Base-by-base conservation (phyloP, 2,329 filamentous ascomycete species). In the Hypoxylon sp. region DNA sequence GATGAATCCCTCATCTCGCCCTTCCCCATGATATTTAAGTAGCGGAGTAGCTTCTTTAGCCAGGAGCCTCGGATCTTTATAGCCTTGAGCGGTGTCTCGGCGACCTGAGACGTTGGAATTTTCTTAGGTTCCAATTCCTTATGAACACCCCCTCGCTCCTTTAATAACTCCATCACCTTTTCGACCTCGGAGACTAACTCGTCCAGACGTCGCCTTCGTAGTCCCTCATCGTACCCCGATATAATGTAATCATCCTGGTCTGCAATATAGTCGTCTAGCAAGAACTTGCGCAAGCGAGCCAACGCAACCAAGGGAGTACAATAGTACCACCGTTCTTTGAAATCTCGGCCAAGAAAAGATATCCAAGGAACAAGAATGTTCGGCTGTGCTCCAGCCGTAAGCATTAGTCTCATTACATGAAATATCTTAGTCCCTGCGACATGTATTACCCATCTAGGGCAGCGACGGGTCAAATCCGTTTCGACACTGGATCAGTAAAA, bases 71-170 rank as follows among this genome's bases (percentile, higher is more conserved):
- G 46, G 22, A 14, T 48, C 24, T 29, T 48, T 48, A 22, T 44
- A 44, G 8, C 22, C 9, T 22, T 11, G 5, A 11, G 8, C 17
- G 39, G 9, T 4, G 17, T 19, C 39, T 3, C 11, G 8, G 10
- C 8, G 9, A n/a, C 3, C 19, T 11, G 17, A 44, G 9, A 17
- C 1, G 4, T 2, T 11, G 17, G 17, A 10, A 11, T 2, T 29
- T 50, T 17, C 14, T 14, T 13, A n/a, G 6, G 13, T 19, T 11
- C 22, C 24, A 37, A 42, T 62, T 62, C 56, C 35, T 65, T 24
- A 22, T 60, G 52, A 5, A 62, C 42, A 8, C 61, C 70, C 8
- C 71, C 69, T 19, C 22, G 29, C 13, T 67, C 42, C 50, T 63
- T 26, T 8, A 73, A 29, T 46, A 63, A 17, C 2, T 26, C 22